Percentiles rank a stretch among this genome's conserved stretches.
phyloP scores from a whole-genome alignment of 768 basidiomycete genomes.

The Polyporus arcularius region DNA sequence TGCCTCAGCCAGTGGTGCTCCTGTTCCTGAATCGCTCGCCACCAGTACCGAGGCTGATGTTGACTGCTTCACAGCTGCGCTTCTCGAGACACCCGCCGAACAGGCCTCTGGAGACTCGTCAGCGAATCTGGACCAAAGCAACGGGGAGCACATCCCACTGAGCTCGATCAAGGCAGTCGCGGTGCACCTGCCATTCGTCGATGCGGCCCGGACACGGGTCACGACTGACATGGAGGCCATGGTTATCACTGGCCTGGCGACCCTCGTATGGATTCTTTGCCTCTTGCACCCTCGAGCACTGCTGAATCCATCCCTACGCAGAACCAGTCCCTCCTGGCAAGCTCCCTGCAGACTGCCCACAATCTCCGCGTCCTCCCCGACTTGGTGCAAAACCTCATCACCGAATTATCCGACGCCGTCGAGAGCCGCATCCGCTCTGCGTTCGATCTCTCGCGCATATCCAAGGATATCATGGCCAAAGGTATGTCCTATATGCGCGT shows the following conservation, averaged over 20 bases:
- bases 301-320: slow-evolving; percentile 29
- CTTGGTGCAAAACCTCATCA: slow-evolving; percentile 76
- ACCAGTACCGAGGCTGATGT: too few relatives aligned
- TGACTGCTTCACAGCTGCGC: slow-evolving; percentile 3
- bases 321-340: slow-evolving; percentile 91
- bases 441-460: slow-evolving; percentile 87
- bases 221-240: slow-evolving; percentile 89
- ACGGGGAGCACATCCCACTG: slow-evolving; percentile 43
- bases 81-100: slow-evolving; percentile 13
- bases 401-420: slow-evolving; percentile 80
- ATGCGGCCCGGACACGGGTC: slow-evolving; percentile 68
- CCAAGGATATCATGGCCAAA: slow-evolving; percentile 80
- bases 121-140: neutral
- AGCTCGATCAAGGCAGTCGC: slow-evolving; percentile 74
- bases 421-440: slow-evolving; percentile 77
- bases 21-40: neutral
- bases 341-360: slow-evolving; percentile 93
- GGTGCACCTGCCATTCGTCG: slow-evolving; percentile 69
- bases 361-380: slow-evolving; percentile 85
- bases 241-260: slow-evolving; percentile 77
- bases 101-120: slow-evolving; percentile 1
- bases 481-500: slow-evolving; percentile 43
- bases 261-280: slow-evolving; percentile 56
- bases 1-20: neutral
- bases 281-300: neutral